Conservation (phyloP, 129 eudicot genomes). For the Flaveria robusta region DNA sequence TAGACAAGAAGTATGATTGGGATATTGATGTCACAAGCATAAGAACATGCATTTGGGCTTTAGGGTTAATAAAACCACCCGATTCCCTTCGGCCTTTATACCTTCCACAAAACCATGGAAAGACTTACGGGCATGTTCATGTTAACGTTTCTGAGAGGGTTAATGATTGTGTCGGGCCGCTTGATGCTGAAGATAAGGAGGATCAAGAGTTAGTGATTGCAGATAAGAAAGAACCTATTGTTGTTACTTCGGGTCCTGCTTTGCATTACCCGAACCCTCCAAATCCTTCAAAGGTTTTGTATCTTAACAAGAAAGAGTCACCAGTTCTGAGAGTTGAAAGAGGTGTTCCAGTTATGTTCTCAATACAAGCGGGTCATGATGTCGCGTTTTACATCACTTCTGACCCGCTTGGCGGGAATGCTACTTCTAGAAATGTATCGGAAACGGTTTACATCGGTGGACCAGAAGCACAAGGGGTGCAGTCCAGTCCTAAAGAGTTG, state of each 20-base stretch:
- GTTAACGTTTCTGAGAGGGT: conserved; percentile 71
- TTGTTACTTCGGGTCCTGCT: conserved; percentile 73
- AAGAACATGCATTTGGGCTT: conserved; percentile 84
- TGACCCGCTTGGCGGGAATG: conserved; percentile 93
- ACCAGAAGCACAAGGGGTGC: conserved; percentile 86
- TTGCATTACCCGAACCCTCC: conserved; percentile 94
- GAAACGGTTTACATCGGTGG: conserved; percentile 88
- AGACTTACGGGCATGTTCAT: conserved; percentile 63
- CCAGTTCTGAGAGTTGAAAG: conserved; percentile 88
- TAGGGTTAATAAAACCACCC: conserved; percentile 84
- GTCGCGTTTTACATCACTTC: conserved; percentile 91
- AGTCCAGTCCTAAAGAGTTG: conserved; percentile 72
- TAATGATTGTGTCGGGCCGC: conserved; percentile 87
- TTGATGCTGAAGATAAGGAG: conserved; percentile 88
- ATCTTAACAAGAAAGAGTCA: conserved; percentile 89
- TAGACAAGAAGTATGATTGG: conserved; percentile 68
- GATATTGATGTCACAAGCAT: conserved; percentile 49
- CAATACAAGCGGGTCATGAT: conserved; percentile 95
- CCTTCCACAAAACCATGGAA: conserved; percentile 92
- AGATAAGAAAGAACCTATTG: conserved; percentile 70
- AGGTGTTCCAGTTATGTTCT: conserved; percentile 83
- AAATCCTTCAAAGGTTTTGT: conserved; percentile 84
- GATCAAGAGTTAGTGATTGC: conserved; percentile 89
- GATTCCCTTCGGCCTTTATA: conserved; percentile 79
- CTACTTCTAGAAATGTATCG: conserved; percentile 71